Percentiles rank a stretch among this genome's conserved stretches.
These are phyloP conservation scores for Cytospora piceicola DNA, from an alignment of 2,329 filamentous ascomycete species.

Conservation along the genomic window DNA sequence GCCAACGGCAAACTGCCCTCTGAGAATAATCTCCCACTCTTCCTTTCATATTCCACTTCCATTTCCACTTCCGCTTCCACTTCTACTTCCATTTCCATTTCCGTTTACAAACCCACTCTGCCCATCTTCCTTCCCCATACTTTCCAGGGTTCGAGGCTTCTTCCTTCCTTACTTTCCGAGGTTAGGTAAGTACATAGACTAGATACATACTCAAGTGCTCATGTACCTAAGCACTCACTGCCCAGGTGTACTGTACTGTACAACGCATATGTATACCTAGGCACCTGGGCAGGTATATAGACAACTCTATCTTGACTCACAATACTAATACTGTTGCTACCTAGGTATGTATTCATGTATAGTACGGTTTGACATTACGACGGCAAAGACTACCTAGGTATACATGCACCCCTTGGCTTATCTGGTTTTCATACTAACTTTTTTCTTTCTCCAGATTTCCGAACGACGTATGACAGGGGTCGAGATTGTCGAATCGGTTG, in stretches of 20 bases:
- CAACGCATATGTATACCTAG: neutral
- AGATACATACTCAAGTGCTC: neutral
- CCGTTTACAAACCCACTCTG: neutral
- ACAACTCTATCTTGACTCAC: too few species aligned
- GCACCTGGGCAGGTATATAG: neutral
- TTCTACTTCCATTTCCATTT: neutral
- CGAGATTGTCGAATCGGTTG: neutral
- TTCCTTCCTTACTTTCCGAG: neutral
- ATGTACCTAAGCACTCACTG: neutral
- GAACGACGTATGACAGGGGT: neutral
- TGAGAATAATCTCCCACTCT: too few species aligned
- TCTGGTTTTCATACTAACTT: neutral
- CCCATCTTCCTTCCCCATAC: slow-evolving; percentile 1
- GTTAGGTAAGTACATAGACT: neutral
- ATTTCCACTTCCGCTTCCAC: neutral
- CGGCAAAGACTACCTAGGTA: neutral
- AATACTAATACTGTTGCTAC: too few species aligned
- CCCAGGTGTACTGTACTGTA: neutral
- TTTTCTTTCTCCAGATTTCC: neutral
- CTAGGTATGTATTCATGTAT: too few species aligned
- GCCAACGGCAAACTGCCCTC: too few species aligned
- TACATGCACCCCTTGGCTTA: too few species aligned
- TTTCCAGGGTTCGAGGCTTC: neutral
- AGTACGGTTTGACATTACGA: too few species aligned
- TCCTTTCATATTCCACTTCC: too few species aligned